Conservation (phyloP, 2,329 filamentous ascomycete species). For the Fusarium pseudograminearum region DNA sequence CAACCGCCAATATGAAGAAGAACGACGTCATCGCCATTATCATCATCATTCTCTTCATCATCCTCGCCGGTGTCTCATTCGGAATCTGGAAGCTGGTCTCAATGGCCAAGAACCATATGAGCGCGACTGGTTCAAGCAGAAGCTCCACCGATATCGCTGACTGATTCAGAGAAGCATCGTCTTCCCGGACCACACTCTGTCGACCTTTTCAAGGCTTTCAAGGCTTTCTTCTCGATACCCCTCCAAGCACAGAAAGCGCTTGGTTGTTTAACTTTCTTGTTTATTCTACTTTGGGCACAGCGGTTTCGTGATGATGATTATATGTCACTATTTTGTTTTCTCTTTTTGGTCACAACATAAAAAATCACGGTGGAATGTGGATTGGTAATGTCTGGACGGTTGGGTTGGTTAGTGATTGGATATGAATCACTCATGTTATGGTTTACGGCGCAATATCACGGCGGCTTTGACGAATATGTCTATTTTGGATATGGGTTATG, state of each 20-base stretch:
- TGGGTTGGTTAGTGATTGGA: constrained; percentile 5
- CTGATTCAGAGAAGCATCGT: constrained; percentile 2
- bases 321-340: not conserved
- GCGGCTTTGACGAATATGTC: not conserved
- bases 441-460: constrained; percentile 36
- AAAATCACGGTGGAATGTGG: constrained; percentile 28
- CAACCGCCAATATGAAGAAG: constrained; percentile 65
- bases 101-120: constrained; percentile 60
- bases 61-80: constrained; percentile 71
- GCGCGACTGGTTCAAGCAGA: constrained; percentile 49
- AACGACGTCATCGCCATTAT: constrained; percentile 78
- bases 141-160: constrained; percentile 38
- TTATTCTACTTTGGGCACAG: constrained; percentile 22
- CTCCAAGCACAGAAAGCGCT: not conserved
- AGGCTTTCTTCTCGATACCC: constrained; percentile 14
- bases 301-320: constrained; percentile 15
- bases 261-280: constrained; percentile 18
- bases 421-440: constrained; percentile 29
- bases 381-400: constrained; percentile 22
- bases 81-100: constrained; percentile 73
- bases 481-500: constrained; percentile 3
- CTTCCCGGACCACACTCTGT: not conserved
- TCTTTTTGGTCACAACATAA: constrained; percentile 19
- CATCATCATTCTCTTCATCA: constrained; percentile 73
- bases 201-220: constrained; percentile 3